These are phyloP conservation scores for Phytophthora tentaculata DNA, from an alignment of 352 stramenopile genomes.

Conservation along the genomic window DNA sequence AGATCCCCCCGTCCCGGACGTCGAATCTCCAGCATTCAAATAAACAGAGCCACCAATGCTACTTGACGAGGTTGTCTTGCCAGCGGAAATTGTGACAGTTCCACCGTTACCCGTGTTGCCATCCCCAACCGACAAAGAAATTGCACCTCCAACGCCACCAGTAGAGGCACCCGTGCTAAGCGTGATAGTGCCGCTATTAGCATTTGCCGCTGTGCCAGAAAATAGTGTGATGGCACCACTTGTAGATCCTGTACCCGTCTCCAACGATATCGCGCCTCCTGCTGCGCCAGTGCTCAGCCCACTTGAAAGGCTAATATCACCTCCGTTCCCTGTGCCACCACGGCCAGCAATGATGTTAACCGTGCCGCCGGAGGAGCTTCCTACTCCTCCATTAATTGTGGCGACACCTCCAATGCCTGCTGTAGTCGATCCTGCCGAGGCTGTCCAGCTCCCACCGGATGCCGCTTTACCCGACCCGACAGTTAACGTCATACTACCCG, in stretches of 20 bases:
- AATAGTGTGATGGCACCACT: slow-evolving; percentile 51
- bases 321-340: slow-evolving; percentile 38
- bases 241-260: slow-evolving; percentile 29
- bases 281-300: slow-evolving; percentile 35
- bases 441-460: slow-evolving; percentile 33
- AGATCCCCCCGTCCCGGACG: slow-evolving; percentile 49
- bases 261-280: slow-evolving; percentile 38
- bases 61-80: slow-evolving; percentile 38
- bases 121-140: slow-evolving; percentile 45
- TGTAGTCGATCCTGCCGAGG: slow-evolving; percentile 29
- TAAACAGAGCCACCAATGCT: slow-evolving; percentile 48
- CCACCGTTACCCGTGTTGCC: slow-evolving; percentile 42
- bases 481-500: slow-evolving; percentile 41
- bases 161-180: slow-evolving; percentile 37
- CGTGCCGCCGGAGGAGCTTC: slow-evolving; percentile 38
- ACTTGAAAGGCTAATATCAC: slow-evolving; percentile 42
- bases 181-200: slow-evolving; percentile 44
- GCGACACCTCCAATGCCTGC: slow-evolving; percentile 37
- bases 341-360: slow-evolving; percentile 35
- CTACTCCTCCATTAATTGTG: slow-evolving; percentile 38
- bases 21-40: slow-evolving; percentile 46
- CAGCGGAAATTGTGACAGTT: slow-evolving; percentile 48
- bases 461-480: slow-evolving; percentile 35
- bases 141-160: slow-evolving; percentile 45
- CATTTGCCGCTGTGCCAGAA: slow-evolving; percentile 37